phyloP scores from a whole-genome alignment of 305 asterid genomes.

The Salvia sclarea region DNA sequence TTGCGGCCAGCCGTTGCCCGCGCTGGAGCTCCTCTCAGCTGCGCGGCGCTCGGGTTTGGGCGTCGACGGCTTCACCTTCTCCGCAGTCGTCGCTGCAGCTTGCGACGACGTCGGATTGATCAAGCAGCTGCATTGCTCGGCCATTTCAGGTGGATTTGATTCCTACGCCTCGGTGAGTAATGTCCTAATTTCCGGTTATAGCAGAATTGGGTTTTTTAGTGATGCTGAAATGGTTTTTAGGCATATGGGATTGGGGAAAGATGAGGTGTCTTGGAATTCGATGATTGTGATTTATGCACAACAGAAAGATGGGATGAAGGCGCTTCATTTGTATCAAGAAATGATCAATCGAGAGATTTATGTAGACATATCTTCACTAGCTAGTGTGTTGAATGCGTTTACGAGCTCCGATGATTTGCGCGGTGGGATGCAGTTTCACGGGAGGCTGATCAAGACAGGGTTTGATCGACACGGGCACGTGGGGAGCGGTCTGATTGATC shows the following conservation, averaged over 20 bases:
- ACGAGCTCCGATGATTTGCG: constrained; percentile 59
- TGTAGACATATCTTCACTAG: constrained; percentile 70
- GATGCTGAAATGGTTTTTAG: constrained; percentile 54
- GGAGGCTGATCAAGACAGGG: constrained; percentile 58
- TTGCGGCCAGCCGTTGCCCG: constrained; percentile 41
- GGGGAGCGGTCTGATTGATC: constrained; percentile 72
- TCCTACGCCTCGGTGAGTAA: constrained; percentile 62
- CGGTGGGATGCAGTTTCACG: constrained; percentile 80
- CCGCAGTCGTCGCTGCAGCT: constrained; percentile 55
- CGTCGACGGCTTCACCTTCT: constrained; percentile 67
- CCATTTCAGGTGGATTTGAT: constrained; percentile 51
- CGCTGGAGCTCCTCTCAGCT: constrained; percentile 42
- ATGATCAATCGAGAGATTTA: constrained; percentile 46
- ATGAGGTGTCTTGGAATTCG: constrained; percentile 84
- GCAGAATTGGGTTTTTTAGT: constrained; percentile 43
- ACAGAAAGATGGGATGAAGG: constrained; percentile 57
- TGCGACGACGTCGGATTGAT: constrained; percentile 44
- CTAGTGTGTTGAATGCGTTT: constrained; percentile 70
- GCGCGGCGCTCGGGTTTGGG: constrained; percentile 43
- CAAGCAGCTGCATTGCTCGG: constrained; percentile 54
- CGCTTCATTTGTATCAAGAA: constrained; percentile 63
- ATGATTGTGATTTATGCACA: constrained; percentile 78
- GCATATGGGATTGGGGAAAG: constrained; percentile 54
- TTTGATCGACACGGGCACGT: constrained; percentile 58
- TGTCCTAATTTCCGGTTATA: constrained; percentile 54